Evolutionary conservation across 768 basidiomycete species (phyloP).

Genomic region (Postia placenta): DNA sequence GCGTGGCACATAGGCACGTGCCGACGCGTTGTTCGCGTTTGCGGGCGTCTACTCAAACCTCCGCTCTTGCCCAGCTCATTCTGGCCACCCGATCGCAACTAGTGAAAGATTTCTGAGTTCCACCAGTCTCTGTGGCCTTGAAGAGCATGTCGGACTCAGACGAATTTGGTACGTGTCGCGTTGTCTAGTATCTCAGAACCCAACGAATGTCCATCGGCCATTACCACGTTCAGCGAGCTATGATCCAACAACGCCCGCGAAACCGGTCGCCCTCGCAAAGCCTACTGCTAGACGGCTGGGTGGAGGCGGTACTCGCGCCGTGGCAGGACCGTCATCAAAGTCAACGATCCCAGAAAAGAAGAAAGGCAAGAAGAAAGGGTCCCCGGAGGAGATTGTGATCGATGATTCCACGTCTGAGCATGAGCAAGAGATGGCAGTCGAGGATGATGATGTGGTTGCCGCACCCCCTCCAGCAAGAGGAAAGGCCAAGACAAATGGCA

Average conservation of each 20-base stretch:
- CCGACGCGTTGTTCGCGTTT: background rate
- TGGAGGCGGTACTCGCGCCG: conserved; percentile 13
- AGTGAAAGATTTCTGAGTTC: too few relatives aligned
- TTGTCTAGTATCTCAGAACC: background rate
- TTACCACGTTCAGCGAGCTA: conserved; percentile 16
- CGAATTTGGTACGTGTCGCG: conserved; percentile 17
- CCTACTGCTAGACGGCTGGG: conserved; percentile 12
- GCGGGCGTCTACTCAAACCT: background rate
- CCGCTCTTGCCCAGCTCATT: background rate
- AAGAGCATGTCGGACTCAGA: conserved; percentile 17
- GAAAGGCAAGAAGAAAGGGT: conserved; percentile 3
- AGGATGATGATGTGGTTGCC: conserved; percentile 7
- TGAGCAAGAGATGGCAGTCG: background rate
- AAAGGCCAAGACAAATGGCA: conserved; percentile 22
- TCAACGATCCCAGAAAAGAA: conserved; percentile 8
- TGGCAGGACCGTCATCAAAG: conserved; percentile 20
- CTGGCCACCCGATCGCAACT: too few relatives aligned
- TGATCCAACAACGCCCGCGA: conserved; percentile 25
- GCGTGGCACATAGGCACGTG: too few relatives aligned
- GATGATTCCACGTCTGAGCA: conserved; percentile 2
- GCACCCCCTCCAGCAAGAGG: conserved; percentile 5
- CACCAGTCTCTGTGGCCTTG: too few relatives aligned
- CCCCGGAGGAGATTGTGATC: conserved; percentile 3
- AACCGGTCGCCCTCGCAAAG: conserved; percentile 12
- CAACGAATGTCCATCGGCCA: conserved; percentile 8